Evolutionary conservation across 1,284 basidiomycete genomes (phyloP), one percentile per base, ranked within the genome.

Genomic region (Athelia psychrophila): DNA sequence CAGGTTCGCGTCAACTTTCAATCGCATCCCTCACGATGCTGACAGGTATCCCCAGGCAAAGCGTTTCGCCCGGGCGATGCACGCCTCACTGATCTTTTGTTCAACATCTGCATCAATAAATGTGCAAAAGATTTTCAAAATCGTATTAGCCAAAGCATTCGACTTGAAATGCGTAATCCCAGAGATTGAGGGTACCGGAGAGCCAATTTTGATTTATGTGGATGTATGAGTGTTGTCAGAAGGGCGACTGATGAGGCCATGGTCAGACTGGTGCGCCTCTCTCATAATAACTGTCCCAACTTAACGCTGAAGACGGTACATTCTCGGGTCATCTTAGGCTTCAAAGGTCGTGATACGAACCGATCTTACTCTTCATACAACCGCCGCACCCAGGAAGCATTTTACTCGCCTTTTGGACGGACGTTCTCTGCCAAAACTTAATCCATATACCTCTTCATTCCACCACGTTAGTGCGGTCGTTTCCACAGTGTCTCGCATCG

Each of bases 121-220:
- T 69, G 95, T 99, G 50, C 96, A 98, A 79, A 97, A 98, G 80
- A 98, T 98, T 61, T 98, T 98, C 86, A 97, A 98, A 78, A 95
- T 95, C 69, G 90, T 95, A 44, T 79, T 94, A 48, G 90, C 90
- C 50, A 93, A 93, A 67, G 91, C 91, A 27, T 93, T 93, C 62
- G 91, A 93, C 70, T 77, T 89, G 54, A 93, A 97, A 82, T 96
- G 93, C 66, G 93, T 96, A 56, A 95, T 98, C 61, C 94, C 95
- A 36, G 95, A 98, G 75, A 96, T 97, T 59, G 92, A 95, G 66
- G 91, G 92, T 50, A 88, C 94, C 40, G 94, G 95, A 55, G 93
- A 96, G 71, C 95, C 95, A 20, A 80, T 97, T 62, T 74, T 97
- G 63, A 83, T 96, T 58, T 97, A 97, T 72, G 84, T 94, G 63